Evolutionary conservation across 2,329 filamentous ascomycete species (phyloP).

Genomic region (Fusarium mexicanum): DNA sequence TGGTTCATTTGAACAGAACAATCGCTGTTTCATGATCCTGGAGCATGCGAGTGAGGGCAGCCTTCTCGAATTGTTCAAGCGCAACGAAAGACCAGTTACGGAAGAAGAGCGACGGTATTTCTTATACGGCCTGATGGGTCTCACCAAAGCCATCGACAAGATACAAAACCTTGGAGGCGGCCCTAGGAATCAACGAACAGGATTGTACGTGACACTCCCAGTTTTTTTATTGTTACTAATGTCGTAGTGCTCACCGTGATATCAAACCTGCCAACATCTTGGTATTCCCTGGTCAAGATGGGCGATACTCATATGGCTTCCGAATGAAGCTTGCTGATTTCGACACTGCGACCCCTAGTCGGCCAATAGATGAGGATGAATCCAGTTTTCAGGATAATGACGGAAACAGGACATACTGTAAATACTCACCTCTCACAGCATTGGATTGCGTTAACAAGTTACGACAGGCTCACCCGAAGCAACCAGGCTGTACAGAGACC

Average conservation of each 20-base stretch:
- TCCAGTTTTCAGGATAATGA: background rate
- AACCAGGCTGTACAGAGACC: background rate
- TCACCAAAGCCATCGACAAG: background rate
- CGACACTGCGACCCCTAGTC: background rate
- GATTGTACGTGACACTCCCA: background rate
- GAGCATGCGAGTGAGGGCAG: constrained; percentile 15
- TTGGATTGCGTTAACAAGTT: background rate
- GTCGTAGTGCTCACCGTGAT: constrained; percentile 19
- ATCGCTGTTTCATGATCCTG: constrained; percentile 6
- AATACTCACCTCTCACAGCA: background rate
- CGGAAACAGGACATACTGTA: constrained; percentile 23
- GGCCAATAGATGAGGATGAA: background rate
- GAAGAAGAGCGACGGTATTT: background rate
- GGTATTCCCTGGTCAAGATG: background rate
- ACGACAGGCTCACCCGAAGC: constrained; percentile 14
- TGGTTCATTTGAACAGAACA: constrained; percentile 20
- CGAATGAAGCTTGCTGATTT: constrained; percentile 26
- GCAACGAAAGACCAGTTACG: background rate
- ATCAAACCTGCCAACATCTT: constrained; percentile 29
- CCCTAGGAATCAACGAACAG: background rate
- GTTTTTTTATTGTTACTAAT: background rate
- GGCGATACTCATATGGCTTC: background rate
- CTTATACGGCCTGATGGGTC: constrained; percentile 1
- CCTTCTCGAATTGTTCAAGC: background rate
- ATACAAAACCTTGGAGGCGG: constrained; percentile 13